These are phyloP conservation scores for Pseudonitzschia multistriata DNA, from an alignment of 108 stramenopile species.

Conservation along the genomic window DNA sequence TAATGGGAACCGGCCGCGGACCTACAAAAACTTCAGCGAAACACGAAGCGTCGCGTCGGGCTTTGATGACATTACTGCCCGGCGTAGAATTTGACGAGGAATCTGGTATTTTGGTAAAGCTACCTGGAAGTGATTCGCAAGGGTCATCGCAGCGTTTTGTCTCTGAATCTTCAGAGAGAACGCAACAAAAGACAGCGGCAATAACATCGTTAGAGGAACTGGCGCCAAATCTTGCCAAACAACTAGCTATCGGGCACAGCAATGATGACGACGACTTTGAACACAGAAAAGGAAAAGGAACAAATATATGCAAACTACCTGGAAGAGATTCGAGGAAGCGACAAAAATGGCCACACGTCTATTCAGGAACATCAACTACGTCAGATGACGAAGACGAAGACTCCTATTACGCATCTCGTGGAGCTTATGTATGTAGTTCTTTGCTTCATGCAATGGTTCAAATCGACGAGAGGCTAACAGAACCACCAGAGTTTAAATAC, in stretches of 20 bases:
- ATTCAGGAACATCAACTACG: conserved; percentile 63
- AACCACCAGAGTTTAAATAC: conserved; percentile 64
- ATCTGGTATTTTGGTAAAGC: conserved; percentile 60
- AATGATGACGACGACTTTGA: conserved; percentile 27
- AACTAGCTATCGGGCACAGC: conserved; percentile 60
- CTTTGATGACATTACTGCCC: conserved; percentile 59
- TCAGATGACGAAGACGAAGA: conserved; percentile 77
- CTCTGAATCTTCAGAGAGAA: neutral
- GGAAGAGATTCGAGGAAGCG: conserved; percentile 6
- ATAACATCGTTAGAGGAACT: conserved; percentile 46
- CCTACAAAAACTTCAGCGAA: conserved; percentile 65
- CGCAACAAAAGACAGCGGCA: neutral
- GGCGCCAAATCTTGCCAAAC: conserved; percentile 69
- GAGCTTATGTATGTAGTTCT: conserved; percentile 73
- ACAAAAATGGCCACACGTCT: conserved; percentile 38
- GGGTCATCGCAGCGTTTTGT: neutral
- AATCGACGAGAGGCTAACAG: conserved; percentile 70
- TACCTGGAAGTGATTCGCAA: conserved; percentile 19
- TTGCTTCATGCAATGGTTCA: conserved; percentile 83
- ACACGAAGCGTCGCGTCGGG: conserved; percentile 74
- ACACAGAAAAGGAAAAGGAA: neutral
- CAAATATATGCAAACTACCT: neutral
- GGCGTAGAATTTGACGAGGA: conserved; percentile 66
- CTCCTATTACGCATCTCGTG: conserved; percentile 67
- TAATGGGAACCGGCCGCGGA: conserved; percentile 64